Evolutionary conservation across 1,284 basidiomycete genomes (phyloP).

Genomic region (Ustilago nuda): DNA sequence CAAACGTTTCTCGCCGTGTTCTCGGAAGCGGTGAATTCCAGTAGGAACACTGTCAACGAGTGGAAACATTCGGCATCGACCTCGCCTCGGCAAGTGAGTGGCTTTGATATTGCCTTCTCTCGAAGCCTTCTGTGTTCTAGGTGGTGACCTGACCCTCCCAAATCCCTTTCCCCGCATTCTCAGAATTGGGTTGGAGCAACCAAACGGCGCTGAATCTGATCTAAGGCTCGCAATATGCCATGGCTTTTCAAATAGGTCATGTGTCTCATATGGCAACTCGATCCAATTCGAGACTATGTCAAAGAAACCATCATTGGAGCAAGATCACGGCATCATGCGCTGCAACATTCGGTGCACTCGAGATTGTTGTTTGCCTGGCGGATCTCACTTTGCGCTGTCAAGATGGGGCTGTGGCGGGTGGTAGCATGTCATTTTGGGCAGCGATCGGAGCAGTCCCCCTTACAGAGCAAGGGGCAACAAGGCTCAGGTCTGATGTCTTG

Average conservation of each 20-base stretch:
- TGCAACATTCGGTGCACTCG: neutral
- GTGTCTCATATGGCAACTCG: neutral
- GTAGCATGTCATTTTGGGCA: neutral
- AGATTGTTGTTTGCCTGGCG: neutral
- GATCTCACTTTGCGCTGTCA: conserved; percentile 1
- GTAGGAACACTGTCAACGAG: neutral
- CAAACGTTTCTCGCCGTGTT: neutral
- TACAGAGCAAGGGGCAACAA: neutral
- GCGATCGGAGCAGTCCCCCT: neutral
- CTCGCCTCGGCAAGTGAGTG: neutral
- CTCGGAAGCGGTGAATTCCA: neutral
- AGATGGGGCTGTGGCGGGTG: neutral
- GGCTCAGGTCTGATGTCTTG: neutral
- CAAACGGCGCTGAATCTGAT: neutral
- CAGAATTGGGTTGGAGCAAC: neutral
- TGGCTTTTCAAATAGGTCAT: neutral
- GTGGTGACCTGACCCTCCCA: neutral
- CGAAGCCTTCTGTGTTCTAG: neutral
- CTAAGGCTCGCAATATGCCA: neutral
- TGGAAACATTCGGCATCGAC: neutral
- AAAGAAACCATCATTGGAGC: neutral
- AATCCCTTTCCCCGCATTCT: neutral
- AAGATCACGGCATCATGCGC: conserved; percentile 3
- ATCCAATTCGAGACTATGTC: neutral
- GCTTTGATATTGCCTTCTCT: neutral